These are phyloP conservation scores for Cladophialophora immunda DNA, from an alignment of 2,329 filamentous ascomycete species.

Conservation along the genomic window DNA sequence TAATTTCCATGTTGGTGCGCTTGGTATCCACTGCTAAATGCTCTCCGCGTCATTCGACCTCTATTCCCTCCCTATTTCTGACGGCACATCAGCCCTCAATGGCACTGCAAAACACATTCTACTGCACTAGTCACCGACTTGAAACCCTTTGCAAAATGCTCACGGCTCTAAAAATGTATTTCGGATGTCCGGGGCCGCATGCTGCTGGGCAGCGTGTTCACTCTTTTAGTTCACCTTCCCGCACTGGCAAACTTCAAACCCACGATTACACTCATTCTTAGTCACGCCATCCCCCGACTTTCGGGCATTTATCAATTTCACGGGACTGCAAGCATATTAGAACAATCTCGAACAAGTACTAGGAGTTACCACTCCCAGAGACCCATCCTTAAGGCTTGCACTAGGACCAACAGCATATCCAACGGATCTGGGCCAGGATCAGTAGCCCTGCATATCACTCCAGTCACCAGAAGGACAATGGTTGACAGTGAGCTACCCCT, in stretches of 20 bases:
- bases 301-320: background rate
- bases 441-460: background rate
- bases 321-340: background rate
- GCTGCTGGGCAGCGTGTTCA: background rate
- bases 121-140: background rate
- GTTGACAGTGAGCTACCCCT: background rate
- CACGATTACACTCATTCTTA: background rate
- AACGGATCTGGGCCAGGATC: background rate
- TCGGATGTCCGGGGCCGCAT: background rate
- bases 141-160: background rate
- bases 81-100: background rate
- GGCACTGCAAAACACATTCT: background rate
- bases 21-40: slow-evolving; percentile 5
- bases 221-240: background rate
- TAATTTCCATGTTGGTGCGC: background rate
- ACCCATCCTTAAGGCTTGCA: background rate
- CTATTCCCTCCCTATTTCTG: background rate
- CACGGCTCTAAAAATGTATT: background rate
- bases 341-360: background rate
- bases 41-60: background rate
- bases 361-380: background rate
- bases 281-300: background rate
- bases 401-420: background rate
- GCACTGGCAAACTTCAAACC: background rate
- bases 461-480: background rate